phyloP scores from a whole-genome alignment of 257 asterid species.

The Solanum verrucosum region DNA sequence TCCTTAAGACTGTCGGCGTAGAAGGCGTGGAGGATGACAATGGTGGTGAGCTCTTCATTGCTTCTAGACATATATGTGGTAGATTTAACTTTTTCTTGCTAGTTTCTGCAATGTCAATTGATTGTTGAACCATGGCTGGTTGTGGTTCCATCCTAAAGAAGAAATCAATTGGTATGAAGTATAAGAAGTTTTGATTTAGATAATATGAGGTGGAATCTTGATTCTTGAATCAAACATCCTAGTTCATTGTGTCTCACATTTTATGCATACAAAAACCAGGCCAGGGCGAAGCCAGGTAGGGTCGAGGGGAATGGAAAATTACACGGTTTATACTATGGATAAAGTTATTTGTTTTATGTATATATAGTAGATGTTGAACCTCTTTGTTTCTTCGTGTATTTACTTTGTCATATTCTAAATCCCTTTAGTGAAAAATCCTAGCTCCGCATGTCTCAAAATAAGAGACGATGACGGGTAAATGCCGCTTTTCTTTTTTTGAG shows the following conservation, averaged over 20 bases:
- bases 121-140: background rate
- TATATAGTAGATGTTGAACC: background rate
- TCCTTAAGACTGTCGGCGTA: constrained; percentile 9
- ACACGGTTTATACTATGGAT: background rate
- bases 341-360: background rate
- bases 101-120: constrained; percentile 2
- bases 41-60: constrained; percentile 9
- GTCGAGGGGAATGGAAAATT: background rate
- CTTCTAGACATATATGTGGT: constrained; percentile 12
- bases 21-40: constrained; percentile 35
- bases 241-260: background rate
- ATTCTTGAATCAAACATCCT: background rate
- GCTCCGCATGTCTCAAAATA: background rate
- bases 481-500: background rate
- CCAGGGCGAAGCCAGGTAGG: background rate
- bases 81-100: constrained; percentile 21
- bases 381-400: background rate
- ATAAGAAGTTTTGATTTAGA: background rate
- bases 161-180: background rate
- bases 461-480: too few species aligned
- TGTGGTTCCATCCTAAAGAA: constrained; percentile 1
- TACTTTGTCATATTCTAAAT: background rate
- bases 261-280: background rate
- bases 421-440: background rate
- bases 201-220: background rate